Base-by-base conservation (phyloP, 2,329 filamentous ascomycete species). In the Mollisiaceae sp. region DNA sequence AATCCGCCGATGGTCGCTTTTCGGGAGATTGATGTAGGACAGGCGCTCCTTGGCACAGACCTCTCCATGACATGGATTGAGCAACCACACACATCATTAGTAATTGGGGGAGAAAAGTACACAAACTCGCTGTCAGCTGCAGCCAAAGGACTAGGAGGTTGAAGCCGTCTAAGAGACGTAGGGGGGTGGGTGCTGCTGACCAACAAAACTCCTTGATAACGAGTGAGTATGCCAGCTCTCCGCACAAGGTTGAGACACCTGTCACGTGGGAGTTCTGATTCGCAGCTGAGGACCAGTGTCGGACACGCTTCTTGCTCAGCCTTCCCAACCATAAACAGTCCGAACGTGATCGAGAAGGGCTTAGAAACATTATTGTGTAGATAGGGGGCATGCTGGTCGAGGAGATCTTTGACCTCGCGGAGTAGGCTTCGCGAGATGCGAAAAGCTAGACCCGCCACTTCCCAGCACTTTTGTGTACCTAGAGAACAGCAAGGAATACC, bases 11-110 rank as follows among this genome's bases (percentile, higher is more conserved):
- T 54, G 1, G 50, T 54, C 12, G 50, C 50, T 14, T 54, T 54
- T 32, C 32, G 50, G 1, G 50, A 54, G 50, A 54, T 35, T 4
- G 50, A 54, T 35, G 50, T 54, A 14, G 50, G 50, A 14, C 50
- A 54, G 22, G 32, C 24, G n/a, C 9, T 32, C 24, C 50, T 12
- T 54, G 50, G 9, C 50, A 35, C 12, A 15, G 50, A 54, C 15
- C 50, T 54, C 24, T 54, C 50, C 50, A 54, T 27, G 22, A 54
- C 50, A 32, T 54, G 50, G 8, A 54, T 54, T 15, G 50, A 32
- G 22, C 50, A 24, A 35, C 50, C 50, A 18, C 50, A 54, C 3
- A 54, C 50, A 54, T 54, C 12, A 35, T 35, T 18, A 27, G 50
- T 54, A 32, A 3, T 54, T 4, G 50, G 24, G 5, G 50, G 50